phyloP scores from a whole-genome alignment of 768 basidiomycete species.

The Boletus tylopilopsis region DNA sequence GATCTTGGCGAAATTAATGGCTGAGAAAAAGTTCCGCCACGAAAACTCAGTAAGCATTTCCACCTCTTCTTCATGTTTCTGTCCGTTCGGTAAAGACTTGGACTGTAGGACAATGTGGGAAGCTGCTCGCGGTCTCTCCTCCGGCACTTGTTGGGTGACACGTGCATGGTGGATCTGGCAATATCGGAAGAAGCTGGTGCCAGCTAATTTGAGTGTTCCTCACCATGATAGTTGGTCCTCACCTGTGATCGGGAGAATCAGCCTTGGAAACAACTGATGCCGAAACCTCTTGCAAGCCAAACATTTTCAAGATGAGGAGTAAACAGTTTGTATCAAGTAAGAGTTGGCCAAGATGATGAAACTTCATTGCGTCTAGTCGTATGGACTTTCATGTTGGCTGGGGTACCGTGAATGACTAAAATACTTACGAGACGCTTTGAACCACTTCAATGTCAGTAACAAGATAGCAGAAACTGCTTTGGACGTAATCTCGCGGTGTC shows the following conservation, averaged over 20 bases:
- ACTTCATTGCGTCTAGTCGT: constrained; percentile 91
- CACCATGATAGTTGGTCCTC: constrained; percentile 16
- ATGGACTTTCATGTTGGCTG: not conserved
- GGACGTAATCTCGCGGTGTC: constrained; percentile 96
- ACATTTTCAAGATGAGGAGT: constrained; percentile 93
- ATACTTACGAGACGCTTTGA: constrained; percentile 92
- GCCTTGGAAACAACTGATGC: constrained; percentile 82
- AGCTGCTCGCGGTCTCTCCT: constrained; percentile 58
- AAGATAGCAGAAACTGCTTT: constrained; percentile 97
- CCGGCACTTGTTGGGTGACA: constrained; percentile 56
- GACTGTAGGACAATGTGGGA: constrained; percentile 56
- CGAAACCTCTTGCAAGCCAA: constrained; percentile 91
- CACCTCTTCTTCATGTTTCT: constrained; percentile 78
- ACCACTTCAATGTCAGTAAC: constrained; percentile 91
- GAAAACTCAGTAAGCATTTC: constrained; percentile 93
- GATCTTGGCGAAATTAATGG: constrained; percentile 96
- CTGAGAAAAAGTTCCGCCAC: constrained; percentile 96
- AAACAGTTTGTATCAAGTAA: constrained; percentile 94
- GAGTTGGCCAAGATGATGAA: constrained; percentile 95
- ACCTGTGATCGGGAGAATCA: constrained; percentile 87
- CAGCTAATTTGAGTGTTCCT: constrained; percentile 4
- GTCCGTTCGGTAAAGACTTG: constrained; percentile 65
- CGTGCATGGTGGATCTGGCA: constrained; percentile 78
- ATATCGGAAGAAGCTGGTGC: constrained; percentile 88
- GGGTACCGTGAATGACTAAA: not conserved